These are phyloP conservation scores for Solanum tacnaense DNA, from an alignment of 257 asterid species.

Conservation along the genomic window DNA sequence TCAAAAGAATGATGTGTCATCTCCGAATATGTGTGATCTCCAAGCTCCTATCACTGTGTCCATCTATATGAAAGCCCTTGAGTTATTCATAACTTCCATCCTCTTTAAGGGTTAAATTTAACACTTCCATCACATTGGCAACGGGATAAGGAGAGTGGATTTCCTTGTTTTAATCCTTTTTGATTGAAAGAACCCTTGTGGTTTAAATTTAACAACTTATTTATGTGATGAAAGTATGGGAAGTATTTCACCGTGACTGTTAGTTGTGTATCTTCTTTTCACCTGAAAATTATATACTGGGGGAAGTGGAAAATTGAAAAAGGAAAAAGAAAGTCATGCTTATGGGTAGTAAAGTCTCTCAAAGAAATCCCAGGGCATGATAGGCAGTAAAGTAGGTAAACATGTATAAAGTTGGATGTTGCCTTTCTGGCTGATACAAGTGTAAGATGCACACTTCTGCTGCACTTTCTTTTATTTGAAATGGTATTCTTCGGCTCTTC, in stretches of 20 bases:
- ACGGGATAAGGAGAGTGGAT: background rate
- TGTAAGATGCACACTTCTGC: background rate
- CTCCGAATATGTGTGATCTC: background rate
- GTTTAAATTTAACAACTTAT: background rate
- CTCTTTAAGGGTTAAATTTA: background rate
- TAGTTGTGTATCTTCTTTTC: background rate
- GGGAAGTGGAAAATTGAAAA: background rate
- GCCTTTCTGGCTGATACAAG: background rate
- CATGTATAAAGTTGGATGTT: background rate
- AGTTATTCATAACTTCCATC: background rate
- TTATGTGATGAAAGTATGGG: background rate
- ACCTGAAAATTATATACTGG: background rate
- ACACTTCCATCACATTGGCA: background rate
- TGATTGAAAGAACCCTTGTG: background rate
- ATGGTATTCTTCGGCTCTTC: background rate
- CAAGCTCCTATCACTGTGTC: background rate
- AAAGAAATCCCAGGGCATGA: background rate
- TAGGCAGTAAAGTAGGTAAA: background rate
- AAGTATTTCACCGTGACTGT: background rate
- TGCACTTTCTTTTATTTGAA: background rate
- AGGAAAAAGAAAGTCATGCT: background rate
- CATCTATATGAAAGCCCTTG: background rate
- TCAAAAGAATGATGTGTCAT: background rate
- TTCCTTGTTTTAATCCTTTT: background rate
- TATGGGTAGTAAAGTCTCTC: background rate